Evolutionary conservation across 768 basidiomycete species (phyloP), one percentile per base, ranked within the genome.

Genomic region (Leucocoprinus leucothites): DNA sequence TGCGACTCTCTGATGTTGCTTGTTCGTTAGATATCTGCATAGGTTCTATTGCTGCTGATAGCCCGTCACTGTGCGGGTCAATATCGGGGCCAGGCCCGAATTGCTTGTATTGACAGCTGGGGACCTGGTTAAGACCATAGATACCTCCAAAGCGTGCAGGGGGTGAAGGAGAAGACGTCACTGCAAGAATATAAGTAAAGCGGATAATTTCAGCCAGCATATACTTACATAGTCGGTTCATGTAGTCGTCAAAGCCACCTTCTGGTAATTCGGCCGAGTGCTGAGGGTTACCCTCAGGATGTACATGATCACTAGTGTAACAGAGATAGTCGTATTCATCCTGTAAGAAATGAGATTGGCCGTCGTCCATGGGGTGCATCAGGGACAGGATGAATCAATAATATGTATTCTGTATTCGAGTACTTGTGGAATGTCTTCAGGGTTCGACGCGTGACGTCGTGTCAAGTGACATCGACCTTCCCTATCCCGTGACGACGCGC

Each of bases 101-200:
- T 11, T 31, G 26, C 28, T 21, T 40, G 9, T 31, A 41, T 48
- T 48, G 54, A 43, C 9, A 47, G 31, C 40, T 31, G 6, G 18
- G 46, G 3, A n/a, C 19, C 4, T 19, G 22, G 42, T 21, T 49
- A 2, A 11, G 40, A 6, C 28, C 31, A 21, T 22, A 11, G n/a
- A 40, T 22, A 8, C 21, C 18, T 1, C 14, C 28, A 34, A 28
- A 31, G 25, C 61, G 69, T 43, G 66, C 69, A 28, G 68, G 65
- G 3, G 71, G 74, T 31, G 70, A 73, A 5, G 71, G 65, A 24
- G 72, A 72, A 9, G 69, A 65, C 9, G 66, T 69, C 61, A 55
- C 67, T 69, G n/a, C 6, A 18, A 26, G 42, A 25, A 34, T 5
- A 13, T 44, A 13, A 49, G 48, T 26, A 9, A 13, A 40, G 16